Percentiles rank a stretch among this genome's conserved stretches.
Conservation (phyloP, 805 yeast species). For the Candida argentea region DNA sequence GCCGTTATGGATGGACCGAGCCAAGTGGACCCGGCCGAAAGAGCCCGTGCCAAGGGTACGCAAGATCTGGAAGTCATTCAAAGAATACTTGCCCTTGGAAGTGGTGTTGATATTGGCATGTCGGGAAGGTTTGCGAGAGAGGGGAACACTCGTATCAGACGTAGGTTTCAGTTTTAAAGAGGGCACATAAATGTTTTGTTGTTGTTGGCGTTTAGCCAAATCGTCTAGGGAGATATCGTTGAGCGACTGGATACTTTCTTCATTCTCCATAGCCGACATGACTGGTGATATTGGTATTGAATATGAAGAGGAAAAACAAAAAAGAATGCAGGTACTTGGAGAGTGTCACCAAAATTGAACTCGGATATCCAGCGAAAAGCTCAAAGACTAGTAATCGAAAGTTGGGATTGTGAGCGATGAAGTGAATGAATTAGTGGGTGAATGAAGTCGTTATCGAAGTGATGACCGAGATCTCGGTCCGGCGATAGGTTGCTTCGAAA, state of each 20-base stretch:
- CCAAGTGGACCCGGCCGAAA: constrained; percentile 51
- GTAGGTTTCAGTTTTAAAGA: constrained; percentile 9
- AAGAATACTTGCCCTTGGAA: constrained; percentile 48
- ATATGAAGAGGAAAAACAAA: no score
- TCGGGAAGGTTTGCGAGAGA: constrained; percentile 5
- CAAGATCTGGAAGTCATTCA: constrained; percentile 45
- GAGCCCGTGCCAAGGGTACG: constrained; percentile 54
- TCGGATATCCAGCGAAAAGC: no score
- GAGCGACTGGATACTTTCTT: constrained; percentile 9
- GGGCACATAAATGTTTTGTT: constrained; percentile 16
- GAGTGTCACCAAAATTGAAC: no score
- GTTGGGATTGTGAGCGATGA: no score
- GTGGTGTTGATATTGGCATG: constrained; percentile 18
- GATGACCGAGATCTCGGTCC: no score
- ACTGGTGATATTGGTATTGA: no score
- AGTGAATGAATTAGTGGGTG: no score
- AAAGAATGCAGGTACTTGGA: no score
- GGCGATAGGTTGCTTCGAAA: no score
- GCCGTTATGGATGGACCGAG: constrained; percentile 48
- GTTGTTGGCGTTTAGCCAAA: constrained; percentile 17
- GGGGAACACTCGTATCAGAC: constrained; percentile 5
- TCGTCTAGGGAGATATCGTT: constrained; percentile 20
- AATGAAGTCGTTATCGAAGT: no score
- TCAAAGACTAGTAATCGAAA: no score
- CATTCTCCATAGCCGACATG: not conserved